These are phyloP conservation scores for Coniella lustricola DNA, from an alignment of 2,329 filamentous ascomycete species.

Conservation along the genomic window DNA sequence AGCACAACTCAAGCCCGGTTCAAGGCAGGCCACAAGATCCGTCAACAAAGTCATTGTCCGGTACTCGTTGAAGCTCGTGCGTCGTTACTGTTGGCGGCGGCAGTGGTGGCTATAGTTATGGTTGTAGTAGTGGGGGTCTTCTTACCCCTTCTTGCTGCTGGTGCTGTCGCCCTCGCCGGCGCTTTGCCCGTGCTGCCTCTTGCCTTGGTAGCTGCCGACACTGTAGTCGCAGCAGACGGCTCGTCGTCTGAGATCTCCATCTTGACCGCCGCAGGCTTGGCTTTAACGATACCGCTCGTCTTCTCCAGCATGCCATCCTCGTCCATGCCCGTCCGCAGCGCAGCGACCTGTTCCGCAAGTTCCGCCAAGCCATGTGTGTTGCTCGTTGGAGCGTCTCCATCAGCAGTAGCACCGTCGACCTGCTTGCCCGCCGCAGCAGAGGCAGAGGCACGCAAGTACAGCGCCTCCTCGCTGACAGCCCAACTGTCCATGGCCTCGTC, in stretches of 20 bases:
- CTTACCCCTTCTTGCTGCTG: constrained; percentile 11
- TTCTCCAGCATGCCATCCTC: constrained; percentile 25
- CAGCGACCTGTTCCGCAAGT: constrained; percentile 15
- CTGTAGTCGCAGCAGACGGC: constrained; percentile 5
- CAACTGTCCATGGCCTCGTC: constrained; percentile 73
- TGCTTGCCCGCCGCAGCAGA: constrained; percentile 14
- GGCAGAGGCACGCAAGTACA: constrained; percentile 42
- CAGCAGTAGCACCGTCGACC: constrained; percentile 1
- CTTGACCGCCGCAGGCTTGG: constrained; percentile 17
- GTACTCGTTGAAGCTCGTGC: too few relatives aligned
- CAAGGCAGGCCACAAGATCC: neutral
- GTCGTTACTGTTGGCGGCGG: neutral
- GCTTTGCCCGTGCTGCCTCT: constrained; percentile 23
- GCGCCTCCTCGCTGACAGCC: constrained; percentile 65
- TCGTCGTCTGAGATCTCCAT: constrained; percentile 19
- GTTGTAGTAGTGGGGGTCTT: constrained; percentile 7
- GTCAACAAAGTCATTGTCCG: neutral
- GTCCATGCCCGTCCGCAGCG: constrained; percentile 23
- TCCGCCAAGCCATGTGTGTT: constrained; percentile 8
- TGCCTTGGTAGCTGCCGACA: constrained; percentile 14
- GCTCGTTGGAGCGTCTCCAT: neutral
- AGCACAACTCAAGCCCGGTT: neutral
- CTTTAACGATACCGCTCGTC: constrained; percentile 22
- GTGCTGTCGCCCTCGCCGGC: neutral
- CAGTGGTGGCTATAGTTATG: neutral